Evolutionary conservation across 2,329 filamentous ascomycete species (phyloP).

Genomic region (Sporothrix pseudoabietina): DNA sequence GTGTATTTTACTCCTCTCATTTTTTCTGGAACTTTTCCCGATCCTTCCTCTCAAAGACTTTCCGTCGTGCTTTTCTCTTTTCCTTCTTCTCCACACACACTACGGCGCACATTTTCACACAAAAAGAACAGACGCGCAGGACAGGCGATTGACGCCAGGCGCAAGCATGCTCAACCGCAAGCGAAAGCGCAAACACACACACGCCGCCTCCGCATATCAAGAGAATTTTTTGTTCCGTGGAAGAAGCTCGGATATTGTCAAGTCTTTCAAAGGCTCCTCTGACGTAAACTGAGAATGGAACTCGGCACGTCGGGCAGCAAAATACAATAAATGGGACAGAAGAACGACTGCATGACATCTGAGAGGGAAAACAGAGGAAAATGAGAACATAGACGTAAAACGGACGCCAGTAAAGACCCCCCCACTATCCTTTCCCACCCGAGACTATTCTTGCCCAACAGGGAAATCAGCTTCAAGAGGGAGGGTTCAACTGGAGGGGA

Average conservation of each 20-base stretch:
- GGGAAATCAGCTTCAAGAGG: background rate
- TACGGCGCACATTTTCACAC: background rate
- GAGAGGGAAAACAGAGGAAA: background rate
- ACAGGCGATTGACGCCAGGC: background rate
- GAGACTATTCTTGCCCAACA: background rate
- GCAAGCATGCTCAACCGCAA: background rate
- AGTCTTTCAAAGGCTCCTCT: background rate
- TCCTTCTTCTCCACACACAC: constrained; percentile 24
- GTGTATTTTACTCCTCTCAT: background rate
- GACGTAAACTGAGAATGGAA: constrained; percentile 5
- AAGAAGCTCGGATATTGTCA: background rate
- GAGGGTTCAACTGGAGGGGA: background rate
- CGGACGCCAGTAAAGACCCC: background rate
- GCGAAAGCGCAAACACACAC: background rate
- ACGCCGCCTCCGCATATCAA: background rate
- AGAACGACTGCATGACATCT: background rate
- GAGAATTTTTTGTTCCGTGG: background rate
- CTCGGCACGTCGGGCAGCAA: background rate
- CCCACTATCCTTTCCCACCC: background rate
- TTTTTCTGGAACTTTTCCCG: background rate
- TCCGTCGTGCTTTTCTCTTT: background rate
- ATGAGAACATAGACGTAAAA: background rate
- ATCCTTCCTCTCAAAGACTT: background rate
- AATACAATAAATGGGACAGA: background rate
- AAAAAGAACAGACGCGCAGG: background rate